Percentiles rank a stretch among this genome's conserved stretches.
Evolutionary conservation across 179 eudicot genomes (phyloP).

Genomic region (Camellia oleifera): DNA sequence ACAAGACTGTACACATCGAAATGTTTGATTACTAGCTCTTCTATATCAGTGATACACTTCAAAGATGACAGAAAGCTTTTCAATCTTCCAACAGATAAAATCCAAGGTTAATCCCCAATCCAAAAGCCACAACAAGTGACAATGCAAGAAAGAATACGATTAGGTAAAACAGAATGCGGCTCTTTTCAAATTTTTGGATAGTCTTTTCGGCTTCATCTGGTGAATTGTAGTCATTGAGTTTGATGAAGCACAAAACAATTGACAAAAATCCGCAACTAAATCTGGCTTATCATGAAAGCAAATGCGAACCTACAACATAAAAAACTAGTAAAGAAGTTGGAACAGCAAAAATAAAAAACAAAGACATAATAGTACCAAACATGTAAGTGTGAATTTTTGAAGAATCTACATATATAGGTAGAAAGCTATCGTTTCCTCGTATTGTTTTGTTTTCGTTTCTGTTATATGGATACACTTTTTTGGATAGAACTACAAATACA

Average conservation of each 20-base stretch:
- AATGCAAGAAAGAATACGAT: neutral
- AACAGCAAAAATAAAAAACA: neutral
- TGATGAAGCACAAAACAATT: neutral
- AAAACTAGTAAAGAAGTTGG: neutral
- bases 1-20: too few species aligned
- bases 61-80: neutral
- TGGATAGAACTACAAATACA: neutral
- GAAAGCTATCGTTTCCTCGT: neutral
- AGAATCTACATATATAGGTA: neutral
- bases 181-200: neutral
- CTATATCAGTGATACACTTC: neutral
- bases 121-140: neutral
- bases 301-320: neutral
- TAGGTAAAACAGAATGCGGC: neutral
- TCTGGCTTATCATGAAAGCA: conserved; percentile 1
- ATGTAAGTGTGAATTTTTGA: neutral
- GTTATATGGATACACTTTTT: neutral
- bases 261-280: neutral
- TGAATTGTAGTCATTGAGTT: neutral
- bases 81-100: neutral
- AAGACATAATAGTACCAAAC: neutral
- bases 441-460: neutral
- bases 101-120: neutral
- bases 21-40: too few species aligned
- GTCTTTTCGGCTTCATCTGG: neutral